Evolutionary conservation across 768 basidiomycete species (phyloP).

Genomic region (Panaeolus cyanescens): DNA sequence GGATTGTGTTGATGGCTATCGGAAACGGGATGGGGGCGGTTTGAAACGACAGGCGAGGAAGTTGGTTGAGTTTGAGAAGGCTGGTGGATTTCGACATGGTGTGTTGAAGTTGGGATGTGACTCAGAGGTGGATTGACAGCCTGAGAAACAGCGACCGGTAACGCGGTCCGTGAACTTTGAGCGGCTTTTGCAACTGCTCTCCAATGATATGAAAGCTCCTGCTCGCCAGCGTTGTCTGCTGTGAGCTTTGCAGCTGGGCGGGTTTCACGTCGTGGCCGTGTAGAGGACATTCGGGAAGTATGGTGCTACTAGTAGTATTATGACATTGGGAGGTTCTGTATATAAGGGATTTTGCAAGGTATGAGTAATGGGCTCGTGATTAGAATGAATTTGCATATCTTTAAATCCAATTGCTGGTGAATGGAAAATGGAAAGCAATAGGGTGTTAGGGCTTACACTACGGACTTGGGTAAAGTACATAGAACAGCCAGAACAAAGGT

Average conservation of each 20-base stretch:
- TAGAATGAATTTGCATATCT: no score
- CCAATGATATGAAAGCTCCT: slow-evolving; percentile 1
- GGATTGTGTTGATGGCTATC: no score
- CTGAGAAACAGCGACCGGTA: not conserved
- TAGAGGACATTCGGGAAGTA: not conserved
- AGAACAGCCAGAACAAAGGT: no score
- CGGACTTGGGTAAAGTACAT: no score
- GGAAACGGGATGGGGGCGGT: no score
- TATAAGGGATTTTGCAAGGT: no score
- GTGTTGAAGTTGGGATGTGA: not conserved
- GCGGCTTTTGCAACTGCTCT: slow-evolving; percentile 5
- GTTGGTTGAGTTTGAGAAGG: not conserved
- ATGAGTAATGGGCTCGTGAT: no score
- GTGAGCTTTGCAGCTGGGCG: slow-evolving; percentile 8
- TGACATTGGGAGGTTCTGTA: no score
- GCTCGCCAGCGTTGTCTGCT: slow-evolving; percentile 1
- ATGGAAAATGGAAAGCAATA: no score
- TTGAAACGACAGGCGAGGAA: not conserved
- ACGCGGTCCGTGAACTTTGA: not conserved
- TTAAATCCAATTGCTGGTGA: no score
- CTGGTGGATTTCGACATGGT: not conserved
- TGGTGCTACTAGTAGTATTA: no score
- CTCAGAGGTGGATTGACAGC: not conserved
- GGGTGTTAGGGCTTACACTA: no score
- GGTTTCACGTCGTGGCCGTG: not conserved